Base-by-base conservation (phyloP, 1,284 basidiomycete species). In the Microbotryum silenes-acaulis region DNA sequence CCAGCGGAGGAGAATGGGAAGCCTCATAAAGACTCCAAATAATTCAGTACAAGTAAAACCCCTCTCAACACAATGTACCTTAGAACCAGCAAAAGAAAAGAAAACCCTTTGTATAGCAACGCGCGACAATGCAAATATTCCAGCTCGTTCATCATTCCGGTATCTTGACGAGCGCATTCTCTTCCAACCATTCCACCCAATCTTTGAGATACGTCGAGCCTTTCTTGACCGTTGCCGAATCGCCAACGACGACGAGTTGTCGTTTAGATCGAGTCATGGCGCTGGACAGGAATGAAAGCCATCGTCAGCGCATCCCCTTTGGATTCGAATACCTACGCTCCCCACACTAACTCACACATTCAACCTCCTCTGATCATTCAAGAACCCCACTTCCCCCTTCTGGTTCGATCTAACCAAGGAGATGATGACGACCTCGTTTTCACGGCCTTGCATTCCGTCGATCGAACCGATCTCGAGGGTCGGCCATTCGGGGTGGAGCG, bases 201-300 rank as follows among this genome's bases (percentile, higher is more conserved):
- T 83, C 83, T 74, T 88, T 89, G 42, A 97, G 77, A 74, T 89
- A 96, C 45, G 79, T 74, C 45, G 87, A 83, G 3, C 93, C 92
- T 70, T 91, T 85, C 47, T 81, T 79, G 6, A 96, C 85, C 0
- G 92, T 97, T 1, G 85, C 86, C 0, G 89, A 91, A 74, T 97
- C 92, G 8, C 92, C 93, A 1, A 97, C 82, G 2, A 97, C 77
- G 69, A 90, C 89, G 60, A 97, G 78, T 73, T 93, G 90, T n/a
- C 91, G 79, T 70, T 86, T 85, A 4, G 92, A 88, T 54, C 92
- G 79, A 2, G 93, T 97, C 93, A 97, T 97, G 0, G 91, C 91
- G 52, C 94, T 90, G 86, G 54, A 0, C 54, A 58, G 48, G 47
- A 9, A 10, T 58, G 23, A 9, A 14, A 48, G 9, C 16, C 10